Evolutionary conservation across 2,329 filamentous ascomycete genomes (phyloP).

Genomic region (Graphilbum sp.): DNA sequence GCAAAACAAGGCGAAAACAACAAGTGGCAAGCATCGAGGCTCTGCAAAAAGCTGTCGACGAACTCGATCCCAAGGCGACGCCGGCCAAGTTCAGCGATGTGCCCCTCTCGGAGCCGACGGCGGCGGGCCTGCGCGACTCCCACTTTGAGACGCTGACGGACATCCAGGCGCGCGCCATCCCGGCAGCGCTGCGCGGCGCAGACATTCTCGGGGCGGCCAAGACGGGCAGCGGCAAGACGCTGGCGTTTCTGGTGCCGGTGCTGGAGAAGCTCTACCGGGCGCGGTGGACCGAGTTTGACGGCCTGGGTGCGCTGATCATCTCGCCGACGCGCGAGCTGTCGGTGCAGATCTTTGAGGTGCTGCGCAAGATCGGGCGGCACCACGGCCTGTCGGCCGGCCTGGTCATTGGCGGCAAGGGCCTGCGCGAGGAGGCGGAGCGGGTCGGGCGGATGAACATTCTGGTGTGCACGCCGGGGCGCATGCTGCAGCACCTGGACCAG

Average conservation of each 20-base stretch:
- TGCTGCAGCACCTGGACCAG: slow-evolving; percentile 72
- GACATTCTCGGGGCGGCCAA: slow-evolving; percentile 93
- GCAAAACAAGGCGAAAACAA: slow-evolving; percentile 13
- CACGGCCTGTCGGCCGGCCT: slow-evolving; percentile 86
- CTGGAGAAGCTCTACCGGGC: slow-evolving; percentile 82
- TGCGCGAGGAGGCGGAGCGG: slow-evolving; percentile 74
- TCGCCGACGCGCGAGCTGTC: slow-evolving; percentile 90
- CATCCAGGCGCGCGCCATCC: slow-evolving; percentile 80
- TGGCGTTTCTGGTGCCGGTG: slow-evolving; percentile 82
- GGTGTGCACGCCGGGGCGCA: slow-evolving; percentile 85
- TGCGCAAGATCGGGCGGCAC: slow-evolving; percentile 75
- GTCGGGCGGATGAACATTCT: slow-evolving; percentile 90
- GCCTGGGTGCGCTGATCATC: slow-evolving; percentile 80
- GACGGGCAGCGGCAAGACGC: slow-evolving; percentile 88
- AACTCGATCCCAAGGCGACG: slow-evolving; percentile 36
- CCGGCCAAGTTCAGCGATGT: slow-evolving; percentile 63
- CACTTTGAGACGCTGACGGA: slow-evolving; percentile 87
- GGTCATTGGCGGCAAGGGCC: slow-evolving; percentile 82
- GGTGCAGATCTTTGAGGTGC: slow-evolving; percentile 90
- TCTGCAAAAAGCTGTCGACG: slow-evolving; percentile 12
- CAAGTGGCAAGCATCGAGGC: slow-evolving; percentile 13
- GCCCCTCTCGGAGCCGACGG: slow-evolving; percentile 69
- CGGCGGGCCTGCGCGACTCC: slow-evolving; percentile 62
- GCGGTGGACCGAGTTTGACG: slow-evolving; percentile 82
- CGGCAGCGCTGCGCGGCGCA: slow-evolving; percentile 64